Evolutionary conservation across 306 rosid genomes (phyloP), one percentile per base, ranked within the genome.

Genomic region (Castanea sativa): DNA sequence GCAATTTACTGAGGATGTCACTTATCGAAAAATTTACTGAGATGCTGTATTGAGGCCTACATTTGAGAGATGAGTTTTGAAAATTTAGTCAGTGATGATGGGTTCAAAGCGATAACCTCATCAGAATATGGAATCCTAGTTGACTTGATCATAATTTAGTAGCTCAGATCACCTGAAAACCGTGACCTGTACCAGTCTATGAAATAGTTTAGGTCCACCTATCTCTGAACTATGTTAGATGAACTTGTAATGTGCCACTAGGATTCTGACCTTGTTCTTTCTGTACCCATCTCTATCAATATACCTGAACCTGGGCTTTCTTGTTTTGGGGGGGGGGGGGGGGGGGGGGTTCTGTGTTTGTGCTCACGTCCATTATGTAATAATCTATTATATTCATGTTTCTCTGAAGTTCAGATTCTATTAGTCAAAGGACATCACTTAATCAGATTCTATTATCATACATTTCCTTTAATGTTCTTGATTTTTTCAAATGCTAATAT

Each of bases 381-480:
- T 32, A 67, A 4, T 67, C 52, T 67, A 35, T 63, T 51, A 21
- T 32, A 32, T 61, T 74, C 61, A 59, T 38, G 49, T 18, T 38
- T 71, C 55, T 55, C 68, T 71, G 32, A 78, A 71, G 45, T 12
- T 59, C 59, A 18, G 21, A 52, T 57, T 78, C 71, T 71, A 11
- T 12, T 27, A 45, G 35, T 30, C 60, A 19, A 10, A n/a, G 71
- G 65, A 57, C 51, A 68, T 77, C 53, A 30, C 43, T 5, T 16
- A 64, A 64, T 23, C 49, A 77, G 12, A 23, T 68, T 23, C 55
- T 25, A 38, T 33, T 23, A 23, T 38, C 20, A 14, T 69, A 41
- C 68, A 5, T 58, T 61, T 20, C 52, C 52, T 58, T 3, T 69
- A 5, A 2, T n/a, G 45, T 23, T 38, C 20, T 2, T 2, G 10